phyloP scores from a whole-genome alignment of 306 rosid genomes.

The Lathyrus tuberosus region DNA sequence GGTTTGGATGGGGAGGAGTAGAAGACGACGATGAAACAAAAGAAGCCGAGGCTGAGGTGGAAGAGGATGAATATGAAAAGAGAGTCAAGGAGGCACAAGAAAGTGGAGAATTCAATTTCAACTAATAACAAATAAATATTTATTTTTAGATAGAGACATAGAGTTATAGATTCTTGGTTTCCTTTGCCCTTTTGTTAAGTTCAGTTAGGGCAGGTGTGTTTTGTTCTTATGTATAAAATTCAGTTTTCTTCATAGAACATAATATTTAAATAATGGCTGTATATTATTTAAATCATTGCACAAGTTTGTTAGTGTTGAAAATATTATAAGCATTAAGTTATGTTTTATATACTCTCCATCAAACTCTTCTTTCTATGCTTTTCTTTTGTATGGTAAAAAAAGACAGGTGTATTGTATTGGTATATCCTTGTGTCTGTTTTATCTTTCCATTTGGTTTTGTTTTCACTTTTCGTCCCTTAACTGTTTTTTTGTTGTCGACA shows the following conservation, averaged over 20 bases:
- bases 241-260: conserved; percentile 45
- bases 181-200: conserved; percentile 37
- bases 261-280: conserved; percentile 47
- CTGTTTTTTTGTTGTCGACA: neutral
- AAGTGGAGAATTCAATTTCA: conserved; percentile 64
- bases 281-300: conserved; percentile 41
- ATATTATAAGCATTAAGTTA: conserved; percentile 38
- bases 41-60: conserved; percentile 42
- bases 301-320: conserved; percentile 32
- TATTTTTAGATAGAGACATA: conserved; percentile 37
- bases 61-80: conserved; percentile 75
- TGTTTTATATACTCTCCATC: conserved; percentile 12
- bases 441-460: neutral
- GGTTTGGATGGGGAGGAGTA: conserved; percentile 74
- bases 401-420: neutral
- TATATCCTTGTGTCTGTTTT: neutral
- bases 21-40: conserved; percentile 63
- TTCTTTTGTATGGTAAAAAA: neutral
- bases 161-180: conserved; percentile 51
- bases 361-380: neutral
- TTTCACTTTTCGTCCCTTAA: neutral
- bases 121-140: conserved; percentile 29
- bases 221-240: conserved; percentile 48
- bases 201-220: conserved; percentile 42
- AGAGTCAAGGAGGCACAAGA: conserved; percentile 77